A percentile compares a stretch with the other conserved stretches of the same genome.
These are phyloP conservation scores for Flaveria trinervia DNA, from an alignment of 129 eudicot species.

Conservation along the genomic window DNA sequence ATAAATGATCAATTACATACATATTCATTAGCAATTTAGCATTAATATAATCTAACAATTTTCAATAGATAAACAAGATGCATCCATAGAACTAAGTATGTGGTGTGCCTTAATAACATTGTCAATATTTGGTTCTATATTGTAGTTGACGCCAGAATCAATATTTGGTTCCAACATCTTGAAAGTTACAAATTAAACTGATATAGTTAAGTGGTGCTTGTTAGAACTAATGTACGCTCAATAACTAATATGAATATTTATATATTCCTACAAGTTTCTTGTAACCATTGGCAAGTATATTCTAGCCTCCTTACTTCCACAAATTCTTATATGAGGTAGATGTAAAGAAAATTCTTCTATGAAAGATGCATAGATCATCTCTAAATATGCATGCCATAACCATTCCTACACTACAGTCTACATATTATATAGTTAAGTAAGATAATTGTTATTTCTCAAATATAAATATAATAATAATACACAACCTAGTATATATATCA, in stretches of 20 bases:
- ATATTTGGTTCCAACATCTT: constrained; percentile 16
- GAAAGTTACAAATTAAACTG: constrained; percentile 13
- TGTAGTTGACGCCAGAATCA: constrained; percentile 3
- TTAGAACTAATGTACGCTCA: neutral
- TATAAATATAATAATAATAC: neutral
- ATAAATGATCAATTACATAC: neutral
- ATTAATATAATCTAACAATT: neutral
- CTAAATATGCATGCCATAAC: neutral
- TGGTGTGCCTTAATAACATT: too few relatives aligned
- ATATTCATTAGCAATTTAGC: neutral
- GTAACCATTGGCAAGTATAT: neutral
- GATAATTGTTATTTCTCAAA: neutral
- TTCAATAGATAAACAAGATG: neutral
- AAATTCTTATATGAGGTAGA: neutral
- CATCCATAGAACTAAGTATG: too few relatives aligned
- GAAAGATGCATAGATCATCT: neutral
- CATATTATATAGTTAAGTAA: neutral
- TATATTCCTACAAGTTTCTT: neutral
- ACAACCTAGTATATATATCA: neutral
- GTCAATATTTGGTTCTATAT: neutral
- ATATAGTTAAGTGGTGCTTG: neutral
- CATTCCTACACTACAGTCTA: neutral
- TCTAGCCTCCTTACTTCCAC: neutral
- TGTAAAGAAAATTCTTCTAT: neutral
- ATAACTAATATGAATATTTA: neutral